Evolutionary conservation across 2,329 filamentous ascomycete genomes (phyloP).

Genomic region (Ophiosphaerella narmari): DNA sequence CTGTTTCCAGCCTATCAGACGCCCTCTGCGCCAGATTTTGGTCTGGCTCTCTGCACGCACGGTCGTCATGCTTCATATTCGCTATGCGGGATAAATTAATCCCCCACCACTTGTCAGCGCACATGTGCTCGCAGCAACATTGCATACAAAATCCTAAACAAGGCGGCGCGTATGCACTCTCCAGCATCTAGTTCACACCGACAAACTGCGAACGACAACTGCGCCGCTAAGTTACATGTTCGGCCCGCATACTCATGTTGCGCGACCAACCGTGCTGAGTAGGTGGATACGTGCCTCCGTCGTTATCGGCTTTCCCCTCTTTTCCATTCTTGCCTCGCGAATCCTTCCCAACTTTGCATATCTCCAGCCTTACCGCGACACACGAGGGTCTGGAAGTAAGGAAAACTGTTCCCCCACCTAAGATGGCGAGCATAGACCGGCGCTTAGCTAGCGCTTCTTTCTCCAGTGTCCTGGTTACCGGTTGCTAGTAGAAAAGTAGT

Average conservation of each 20-base stretch:
- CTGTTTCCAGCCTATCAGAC: neutral
- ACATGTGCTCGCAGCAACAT: conserved; percentile 19
- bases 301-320: neutral
- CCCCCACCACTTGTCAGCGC: conserved; percentile 3
- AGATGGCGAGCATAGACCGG: conserved; percentile 1
- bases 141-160: conserved; percentile 8
- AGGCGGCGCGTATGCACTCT: conserved; percentile 28
- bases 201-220: conserved; percentile 2
- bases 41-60: conserved; percentile 5
- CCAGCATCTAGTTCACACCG: conserved; percentile 15
- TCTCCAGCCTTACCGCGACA: neutral
- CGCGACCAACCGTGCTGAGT: neutral
- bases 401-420: neutral
- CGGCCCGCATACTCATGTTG: neutral
- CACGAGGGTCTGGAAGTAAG: too few relatives aligned
- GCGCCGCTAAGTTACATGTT: conserved; percentile 1
- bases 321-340: neutral
- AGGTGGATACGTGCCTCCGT: neutral
- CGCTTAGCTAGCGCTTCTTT: neutral
- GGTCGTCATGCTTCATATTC: conserved; percentile 17
- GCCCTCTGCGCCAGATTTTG: conserved; percentile 1
- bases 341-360: neutral
- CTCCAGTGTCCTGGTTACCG: neutral
- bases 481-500: conserved; percentile 1
- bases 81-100: conserved; percentile 14